Conservation (phyloP, 192 early-diverging fungal species). For the Bifiguratus adelaidae region DNA sequence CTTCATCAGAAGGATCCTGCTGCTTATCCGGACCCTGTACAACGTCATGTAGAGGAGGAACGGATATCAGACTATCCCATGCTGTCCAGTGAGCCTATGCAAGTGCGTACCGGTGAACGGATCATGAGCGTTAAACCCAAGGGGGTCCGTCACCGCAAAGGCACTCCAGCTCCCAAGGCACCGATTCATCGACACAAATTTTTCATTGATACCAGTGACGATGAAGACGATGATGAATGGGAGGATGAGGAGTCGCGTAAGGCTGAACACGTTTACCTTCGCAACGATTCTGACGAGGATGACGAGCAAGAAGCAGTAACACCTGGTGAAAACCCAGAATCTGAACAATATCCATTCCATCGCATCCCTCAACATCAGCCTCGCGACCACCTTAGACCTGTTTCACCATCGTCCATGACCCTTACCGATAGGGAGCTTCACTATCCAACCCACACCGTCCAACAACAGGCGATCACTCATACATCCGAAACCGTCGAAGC, state of each 20-base stretch:
- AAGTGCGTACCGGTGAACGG: too few species aligned
- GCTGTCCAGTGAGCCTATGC: too few species aligned
- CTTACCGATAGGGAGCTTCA: background rate
- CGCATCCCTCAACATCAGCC: background rate
- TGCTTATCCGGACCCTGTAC: too few species aligned
- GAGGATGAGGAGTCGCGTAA: too few species aligned
- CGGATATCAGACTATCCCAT: too few species aligned
- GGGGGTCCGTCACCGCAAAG: too few species aligned
- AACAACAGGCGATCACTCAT: background rate
- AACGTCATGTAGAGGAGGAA: too few species aligned
- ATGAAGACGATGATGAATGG: background rate
- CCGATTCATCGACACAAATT: too few species aligned
- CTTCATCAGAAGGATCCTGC: too few species aligned
- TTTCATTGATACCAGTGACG: background rate
- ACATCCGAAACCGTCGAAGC: background rate
- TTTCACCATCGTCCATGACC: background rate
- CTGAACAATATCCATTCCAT: background rate
- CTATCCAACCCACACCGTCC: background rate
- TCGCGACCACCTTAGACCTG: background rate
- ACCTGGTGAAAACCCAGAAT: background rate
- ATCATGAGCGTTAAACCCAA: too few species aligned
- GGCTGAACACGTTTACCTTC: too few species aligned
- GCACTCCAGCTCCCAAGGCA: too few species aligned
- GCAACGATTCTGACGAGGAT: background rate
- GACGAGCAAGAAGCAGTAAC: background rate